Evolutionary conservation across 208 protist species (phyloP).

Genomic region (Angomonas deanei): DNA sequence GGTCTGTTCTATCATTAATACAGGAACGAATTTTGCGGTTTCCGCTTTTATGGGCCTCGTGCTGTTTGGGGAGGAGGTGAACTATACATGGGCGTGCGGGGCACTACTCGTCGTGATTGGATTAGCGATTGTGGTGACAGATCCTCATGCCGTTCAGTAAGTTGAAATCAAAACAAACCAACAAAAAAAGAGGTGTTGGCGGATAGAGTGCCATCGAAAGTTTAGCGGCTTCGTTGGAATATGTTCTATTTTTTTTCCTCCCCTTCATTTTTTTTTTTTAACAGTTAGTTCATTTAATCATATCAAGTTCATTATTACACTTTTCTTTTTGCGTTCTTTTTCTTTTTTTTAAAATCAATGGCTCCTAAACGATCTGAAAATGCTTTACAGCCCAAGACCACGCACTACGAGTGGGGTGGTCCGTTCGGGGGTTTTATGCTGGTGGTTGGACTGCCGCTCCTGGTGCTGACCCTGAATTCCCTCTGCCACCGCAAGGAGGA

Average conservation of each 20-base stretch:
- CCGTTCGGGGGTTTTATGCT: constrained; percentile 48
- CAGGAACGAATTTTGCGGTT: constrained; percentile 75
- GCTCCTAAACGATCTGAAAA: constrained; percentile 8
- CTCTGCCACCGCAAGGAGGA: constrained; percentile 38
- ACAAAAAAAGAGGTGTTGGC: no score
- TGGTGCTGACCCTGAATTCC: constrained; percentile 58
- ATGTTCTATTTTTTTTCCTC: neutral
- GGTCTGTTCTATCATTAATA: constrained; percentile 81
- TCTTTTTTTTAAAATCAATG: constrained; percentile 7
- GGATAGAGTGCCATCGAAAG: neutral
- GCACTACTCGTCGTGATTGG: constrained; percentile 62
- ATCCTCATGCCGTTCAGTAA: constrained; percentile 21
- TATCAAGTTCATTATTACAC: neutral
- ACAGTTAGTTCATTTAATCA: neutral
- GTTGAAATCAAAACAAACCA: no score
- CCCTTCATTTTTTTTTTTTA: neutral
- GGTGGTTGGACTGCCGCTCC: constrained; percentile 43
- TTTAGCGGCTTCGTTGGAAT: no score
- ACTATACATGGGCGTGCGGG: constrained; percentile 47
- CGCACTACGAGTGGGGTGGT: constrained; percentile 73
- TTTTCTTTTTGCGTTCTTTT: constrained; percentile 4
- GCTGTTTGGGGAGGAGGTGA: constrained; percentile 73
- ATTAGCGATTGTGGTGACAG: constrained; percentile 62
- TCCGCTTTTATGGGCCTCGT: constrained; percentile 64
- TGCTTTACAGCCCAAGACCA: constrained; percentile 50